phyloP scores from a whole-genome alignment of 805 yeast genomes.

The Peterozyma xylosa region DNA sequence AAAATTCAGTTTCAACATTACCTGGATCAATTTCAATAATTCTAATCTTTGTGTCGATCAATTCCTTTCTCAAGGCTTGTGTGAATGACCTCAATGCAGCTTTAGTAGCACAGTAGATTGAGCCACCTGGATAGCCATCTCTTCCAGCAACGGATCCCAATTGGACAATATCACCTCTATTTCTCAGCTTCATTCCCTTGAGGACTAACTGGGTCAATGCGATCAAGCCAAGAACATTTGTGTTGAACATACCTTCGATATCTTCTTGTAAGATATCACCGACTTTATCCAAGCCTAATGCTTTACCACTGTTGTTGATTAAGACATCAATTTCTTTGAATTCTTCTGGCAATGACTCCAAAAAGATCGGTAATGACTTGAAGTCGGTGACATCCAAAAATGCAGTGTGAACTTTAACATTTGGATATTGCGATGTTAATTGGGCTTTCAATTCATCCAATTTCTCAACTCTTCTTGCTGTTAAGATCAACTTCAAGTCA shows the following conservation, averaged over 20 bases:
- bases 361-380: conserved; percentile 42
- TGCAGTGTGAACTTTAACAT: conserved; percentile 35
- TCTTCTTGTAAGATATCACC: conserved; percentile 31
- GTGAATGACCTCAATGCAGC: conserved; percentile 56
- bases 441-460: conserved; percentile 40
- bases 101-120: conserved; percentile 65
- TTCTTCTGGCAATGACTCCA: conserved; percentile 43
- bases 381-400: conserved; percentile 52
- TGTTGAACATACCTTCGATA: conserved; percentile 33
- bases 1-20: conserved; percentile 62
- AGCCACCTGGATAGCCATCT: conserved; percentile 65
- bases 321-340: conserved; percentile 55
- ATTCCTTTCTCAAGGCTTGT: conserved; percentile 61
- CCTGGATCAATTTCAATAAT: conserved; percentile 66
- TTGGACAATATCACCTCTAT: conserved; percentile 51
- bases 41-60: conserved; percentile 60
- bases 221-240: conserved; percentile 40
- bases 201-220: conserved; percentile 35
- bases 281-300: conserved; percentile 35
- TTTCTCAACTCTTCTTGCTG: conserved; percentile 72
- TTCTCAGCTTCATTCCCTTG: conserved; percentile 31
- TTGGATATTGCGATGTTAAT: conserved; percentile 39
- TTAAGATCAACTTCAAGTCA: conserved; percentile 56
- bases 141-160: conserved; percentile 67
- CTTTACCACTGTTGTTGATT: conserved; percentile 52